Evolutionary conservation across 805 yeast genomes (phyloP), one percentile per base, ranked within the genome.

Genomic region (Yarrowia sp.): DNA sequence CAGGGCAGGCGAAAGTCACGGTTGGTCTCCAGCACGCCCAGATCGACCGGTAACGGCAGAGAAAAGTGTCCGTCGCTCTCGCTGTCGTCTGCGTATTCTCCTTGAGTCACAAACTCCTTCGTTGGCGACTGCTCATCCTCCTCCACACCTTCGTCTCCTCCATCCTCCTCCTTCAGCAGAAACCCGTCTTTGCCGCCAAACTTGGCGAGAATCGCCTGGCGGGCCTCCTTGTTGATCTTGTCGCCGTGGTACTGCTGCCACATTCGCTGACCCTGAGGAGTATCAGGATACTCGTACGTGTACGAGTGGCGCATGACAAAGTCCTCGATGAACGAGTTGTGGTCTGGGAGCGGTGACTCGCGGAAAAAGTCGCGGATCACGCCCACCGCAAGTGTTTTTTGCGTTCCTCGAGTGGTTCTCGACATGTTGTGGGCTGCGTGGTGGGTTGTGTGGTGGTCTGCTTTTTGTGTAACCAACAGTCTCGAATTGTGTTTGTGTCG

Each of bases 1-100:
- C 67, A 76, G 2, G 78, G 78, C 21, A 76, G 38, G 42, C 66
- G 67, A 73, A 76, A 63, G 64, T 65, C 59, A 63, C 63, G 42
- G 51, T 62, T 21, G 66, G 49, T 39, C 18, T 7, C 27, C 25
- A 66, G 8, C 13, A 35, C 16, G 24, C 46, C 39, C 25, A 31
- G 60, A 39, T 46, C 51, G 19, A 25, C 36, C 5, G 65, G 64
- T 21, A 64, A 22, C 12, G 63, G 53, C 32, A 63, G 47, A 25
- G 63, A 32, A 58, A 47, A 29, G 65, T 65, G 25, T 10, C 47
- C 38, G 12, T 38, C 46, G 10, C 47, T 38, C 6, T 7, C 21
- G 27, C 27, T 35, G 6, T 38, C 31, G 38, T 55, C 61, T 4
- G 61, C 19, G 36, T 19, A 55, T 12, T 55, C 61, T 4, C 61